Evolutionary conservation across 2,329 filamentous ascomycete genomes (phyloP), one percentile per base, ranked within the genome.

Genomic region (Zymoseptoria pseudotritici): DNA sequence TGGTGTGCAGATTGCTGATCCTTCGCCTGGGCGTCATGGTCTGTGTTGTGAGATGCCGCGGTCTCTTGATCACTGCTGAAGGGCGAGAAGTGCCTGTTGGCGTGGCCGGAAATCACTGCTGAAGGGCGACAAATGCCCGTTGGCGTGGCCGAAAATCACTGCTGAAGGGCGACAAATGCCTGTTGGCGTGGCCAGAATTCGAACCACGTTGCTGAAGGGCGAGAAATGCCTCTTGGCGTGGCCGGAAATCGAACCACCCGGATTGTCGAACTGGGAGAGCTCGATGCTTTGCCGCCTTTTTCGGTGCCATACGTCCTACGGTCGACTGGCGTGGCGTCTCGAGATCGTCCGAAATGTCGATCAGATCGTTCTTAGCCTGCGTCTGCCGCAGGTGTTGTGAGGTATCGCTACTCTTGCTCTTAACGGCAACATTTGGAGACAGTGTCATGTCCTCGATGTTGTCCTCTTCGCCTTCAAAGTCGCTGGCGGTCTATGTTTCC

Each of bases 261-360:
- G n/a, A 50, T 52, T 50, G 24, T 26, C 55, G 20, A 53, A 50
- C 10, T 60, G 51, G 4, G 50, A 29, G 20, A 54, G 54, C 4
- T 19, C 46, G 59, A 65, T 59, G 59, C 42, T 58, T 60, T 5
- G 51, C 21, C 51, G 49, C 29, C 19, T 55, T 53, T 29, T 20
- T 24, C n/a, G 52, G 21, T 8, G 59, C 49, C 3, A 55, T 20
- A 22, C 36, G 54, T 36, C 55, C 51, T 11, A 68, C 63, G 20
- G 65, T 66, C 1, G 71, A 73, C 54, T 71, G 70, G 13, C 66
- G 66, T 8, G 71, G 71, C 9, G 71, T 73, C 60, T 71, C 70
- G 13, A 70, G 60, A 36, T 72, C 68, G 3, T 72, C 70, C 2
- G 66, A 66, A 26, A 67, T 62, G 54, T 70, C 63, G 22, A 68